Conservation (phyloP, 352 stramenopile genomes). For the Blastocystis hominis region DNA sequence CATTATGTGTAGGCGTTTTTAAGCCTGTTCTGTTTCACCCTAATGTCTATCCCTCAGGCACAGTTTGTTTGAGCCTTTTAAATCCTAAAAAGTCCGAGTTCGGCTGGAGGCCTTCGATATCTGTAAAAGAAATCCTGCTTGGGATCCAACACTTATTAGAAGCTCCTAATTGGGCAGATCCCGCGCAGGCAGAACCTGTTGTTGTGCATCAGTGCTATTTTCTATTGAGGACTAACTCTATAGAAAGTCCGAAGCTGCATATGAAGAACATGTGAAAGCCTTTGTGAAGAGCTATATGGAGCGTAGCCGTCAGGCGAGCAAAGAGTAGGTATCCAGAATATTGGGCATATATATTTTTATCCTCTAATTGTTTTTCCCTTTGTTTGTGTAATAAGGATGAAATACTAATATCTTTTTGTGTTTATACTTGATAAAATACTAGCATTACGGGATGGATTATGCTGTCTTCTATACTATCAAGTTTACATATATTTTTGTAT, state of each 20-base stretch:
- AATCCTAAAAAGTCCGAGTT: conserved; percentile 55
- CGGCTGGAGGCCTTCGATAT: conserved; percentile 56
- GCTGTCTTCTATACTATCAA: conserved; percentile 5
- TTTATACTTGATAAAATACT: conserved; percentile 10
- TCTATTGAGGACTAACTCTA: neutral
- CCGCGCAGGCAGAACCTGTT: conserved; percentile 53
- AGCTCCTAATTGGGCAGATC: conserved; percentile 51
- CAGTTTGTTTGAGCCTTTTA: conserved; percentile 53
- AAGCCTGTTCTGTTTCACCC: conserved; percentile 56
- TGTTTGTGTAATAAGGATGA: neutral
- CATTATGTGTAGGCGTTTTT: conserved; percentile 31
- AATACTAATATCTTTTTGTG: neutral
- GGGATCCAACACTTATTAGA: conserved; percentile 53
- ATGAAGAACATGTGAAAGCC: neutral
- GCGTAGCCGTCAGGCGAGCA: neutral
- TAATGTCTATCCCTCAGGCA: conserved; percentile 58
- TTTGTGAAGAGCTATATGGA: conserved; percentile 39
- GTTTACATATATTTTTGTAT: neutral
- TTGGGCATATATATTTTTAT: neutral
- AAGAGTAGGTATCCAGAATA: neutral
- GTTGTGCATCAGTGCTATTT: conserved; percentile 4
- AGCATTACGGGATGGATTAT: conserved; percentile 7
- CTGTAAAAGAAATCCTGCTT: conserved; percentile 55
- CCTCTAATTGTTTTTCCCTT: neutral
- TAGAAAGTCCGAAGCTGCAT: conserved; percentile 29